Evolutionary conservation across 257 asterid species (phyloP), one percentile per base, ranked within the genome.

Genomic region (Mitragyna speciosa): DNA sequence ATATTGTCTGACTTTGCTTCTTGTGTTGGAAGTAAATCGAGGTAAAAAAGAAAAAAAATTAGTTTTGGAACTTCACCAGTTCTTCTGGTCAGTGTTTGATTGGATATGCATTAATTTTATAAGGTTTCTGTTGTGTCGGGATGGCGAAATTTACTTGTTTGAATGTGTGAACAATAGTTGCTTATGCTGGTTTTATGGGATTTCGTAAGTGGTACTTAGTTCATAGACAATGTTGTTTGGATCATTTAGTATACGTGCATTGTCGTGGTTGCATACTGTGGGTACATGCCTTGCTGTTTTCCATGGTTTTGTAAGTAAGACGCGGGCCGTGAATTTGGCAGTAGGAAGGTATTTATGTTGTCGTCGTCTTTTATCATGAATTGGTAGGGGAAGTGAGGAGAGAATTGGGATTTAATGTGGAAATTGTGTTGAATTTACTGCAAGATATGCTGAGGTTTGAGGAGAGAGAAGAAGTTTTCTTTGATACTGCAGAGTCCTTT

Each of bases 391-490:
- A 33, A 81, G 69, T 70, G 80, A 76, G 82, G 67, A 64, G 79
- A 51, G 52, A 22, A 39, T 58, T 74, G 49, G 85, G 85, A 22
- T 75, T 85, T 86, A 49, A 85, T 89, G 88, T 85, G 87, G 86
- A 54, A 63, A 80, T 86, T 30, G 64, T 24, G 51, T 76, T 65
- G 33, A 48, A 63, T 74, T 24, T 31, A 51, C 52, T 78, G 69
- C 65, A 48, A 87, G 91, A 85, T 45, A 92, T 94, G 96, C 85
- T 12, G 88, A 84, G 77, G 63, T 78, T 77, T 65, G 79, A 79
- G 78, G 91, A 84, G 82, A 86, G 79, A 70, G 91, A 87, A 31
- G 98, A 91, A 81, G 79, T 82, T 63, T 93, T 93, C 93, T 91
- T 90, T 82, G 98, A 91, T 82, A 43, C 92, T 6, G 70, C 47